These are phyloP conservation scores for Yamadazyma oceani DNA, from an alignment of 1,139 yeast species.

Conservation along the genomic window DNA sequence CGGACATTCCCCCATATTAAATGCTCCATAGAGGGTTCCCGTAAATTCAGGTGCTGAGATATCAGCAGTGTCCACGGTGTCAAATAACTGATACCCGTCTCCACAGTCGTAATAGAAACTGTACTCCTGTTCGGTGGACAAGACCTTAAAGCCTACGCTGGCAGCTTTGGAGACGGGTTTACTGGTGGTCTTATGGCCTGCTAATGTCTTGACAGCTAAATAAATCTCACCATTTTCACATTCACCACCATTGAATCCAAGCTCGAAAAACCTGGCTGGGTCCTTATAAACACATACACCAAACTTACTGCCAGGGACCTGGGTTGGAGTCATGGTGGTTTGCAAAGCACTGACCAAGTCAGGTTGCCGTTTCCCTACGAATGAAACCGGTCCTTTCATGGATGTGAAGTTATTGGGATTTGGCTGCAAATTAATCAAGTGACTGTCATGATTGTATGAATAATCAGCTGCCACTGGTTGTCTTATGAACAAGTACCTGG, in stretches of 20 bases:
- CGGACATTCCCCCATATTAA: not conserved
- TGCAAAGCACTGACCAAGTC: constrained; percentile 7
- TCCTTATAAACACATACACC: constrained; percentile 12
- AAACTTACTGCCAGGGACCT: constrained; percentile 2
- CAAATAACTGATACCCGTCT: constrained; percentile 1
- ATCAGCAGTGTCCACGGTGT: constrained; percentile 2
- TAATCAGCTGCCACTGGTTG: constrained; percentile 5
- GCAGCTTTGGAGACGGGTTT: constrained; percentile 1
- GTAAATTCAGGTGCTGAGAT: constrained; percentile 10
- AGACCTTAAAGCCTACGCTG: constrained; percentile 4
- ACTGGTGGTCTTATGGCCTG: not conserved
- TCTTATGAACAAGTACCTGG: constrained; percentile 8
- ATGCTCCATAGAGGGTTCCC: constrained; percentile 9
- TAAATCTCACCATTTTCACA: not conserved
- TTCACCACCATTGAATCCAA: constrained; percentile 5
- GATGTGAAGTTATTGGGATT: constrained; percentile 3
- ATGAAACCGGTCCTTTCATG: constrained; percentile 7
- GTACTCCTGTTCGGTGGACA: constrained; percentile 8
- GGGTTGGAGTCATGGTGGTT: constrained; percentile 2
- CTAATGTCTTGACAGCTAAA: constrained; percentile 4
- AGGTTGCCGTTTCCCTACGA: constrained; percentile 10
- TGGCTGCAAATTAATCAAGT: constrained; percentile 6
- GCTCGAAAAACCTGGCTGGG: constrained; percentile 7
- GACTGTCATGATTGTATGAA: constrained; percentile 5
- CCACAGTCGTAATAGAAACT: constrained; percentile 3